Base-by-base conservation (phyloP, 2,329 filamentous ascomycete genomes). In the Aspergillus ustus region DNA sequence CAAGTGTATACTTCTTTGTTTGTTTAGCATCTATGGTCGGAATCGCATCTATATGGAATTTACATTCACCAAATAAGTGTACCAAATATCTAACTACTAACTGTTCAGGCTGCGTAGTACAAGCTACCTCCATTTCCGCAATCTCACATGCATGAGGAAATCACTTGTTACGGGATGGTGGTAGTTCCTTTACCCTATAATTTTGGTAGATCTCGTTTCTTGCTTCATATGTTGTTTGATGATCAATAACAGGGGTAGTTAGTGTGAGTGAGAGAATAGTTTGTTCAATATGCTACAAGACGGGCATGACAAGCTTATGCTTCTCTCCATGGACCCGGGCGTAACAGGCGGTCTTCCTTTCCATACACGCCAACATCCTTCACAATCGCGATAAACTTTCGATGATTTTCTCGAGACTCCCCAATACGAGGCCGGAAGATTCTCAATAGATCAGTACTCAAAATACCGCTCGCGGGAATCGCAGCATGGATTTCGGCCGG, bases 401-500 rank as follows among this genome's bases (percentile, higher is more conserved):
- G 70, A 60, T 79, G 76, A 48, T 80, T 79, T 29, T 78, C 76
- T 60, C 75, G 77, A 4, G 74, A 76, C 34, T 78, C 75, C 15
- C 77, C 78, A 56, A 80, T 75, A 25, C 78, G 76, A 50, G 73
- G 72, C 44, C 77, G 76, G 68, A 81, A 82, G 6, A 77, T 72
- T 40, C 72, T 78, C 40, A 82, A 71, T 13, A 83, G 67, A 55
- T 81, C 79, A 53, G 72, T 75, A 57, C 79, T 80, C 6, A 74
- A 65, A 37, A 83, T 83, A 15, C 81, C 81, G 8, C 74, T 73
- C 5, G 74, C 66, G 1, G 81, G 81, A 46, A 83, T 82, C 1
- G 78, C 76, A 13, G 79, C 78, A 64, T 80, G 76, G 31, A 83
- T 78, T 67, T 83, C 81, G 3, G 75, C 78, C 7, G 75, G 73